A percentile compares a stretch with the other conserved stretches of the same genome.
phyloP scores from a whole-genome alignment of 192 early-diverging fungal species.

The Coemansia sp. region DNA sequence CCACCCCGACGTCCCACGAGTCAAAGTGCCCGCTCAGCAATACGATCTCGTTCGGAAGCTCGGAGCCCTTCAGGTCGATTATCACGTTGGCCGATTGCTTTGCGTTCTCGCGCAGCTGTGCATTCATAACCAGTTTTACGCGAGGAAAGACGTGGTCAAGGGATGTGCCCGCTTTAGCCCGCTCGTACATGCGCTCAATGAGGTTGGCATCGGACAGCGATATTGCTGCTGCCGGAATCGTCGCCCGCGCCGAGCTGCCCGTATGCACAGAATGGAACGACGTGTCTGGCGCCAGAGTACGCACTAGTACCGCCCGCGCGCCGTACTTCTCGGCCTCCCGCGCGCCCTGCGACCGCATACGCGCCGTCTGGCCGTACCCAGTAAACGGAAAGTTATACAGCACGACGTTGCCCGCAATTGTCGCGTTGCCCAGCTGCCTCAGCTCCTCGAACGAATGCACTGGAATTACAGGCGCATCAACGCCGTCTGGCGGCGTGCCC shows the following conservation, averaged over 20 bases:
- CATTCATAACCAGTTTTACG: constrained; percentile 53
- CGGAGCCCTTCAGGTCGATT: constrained; percentile 55
- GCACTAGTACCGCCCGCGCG: constrained; percentile 55
- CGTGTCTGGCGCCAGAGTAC: constrained; percentile 50
- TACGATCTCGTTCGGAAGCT: constrained; percentile 53
- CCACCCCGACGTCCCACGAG: constrained; percentile 56
- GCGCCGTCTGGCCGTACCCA: constrained; percentile 16
- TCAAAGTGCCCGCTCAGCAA: constrained; percentile 60
- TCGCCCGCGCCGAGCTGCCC: constrained; percentile 47
- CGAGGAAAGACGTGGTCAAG: constrained; percentile 46
- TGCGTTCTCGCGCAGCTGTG: constrained; percentile 32
- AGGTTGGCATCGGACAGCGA: constrained; percentile 57
- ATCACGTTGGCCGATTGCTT: constrained; percentile 56
- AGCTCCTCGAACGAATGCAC: constrained; percentile 56
- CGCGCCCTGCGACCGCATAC: constrained; percentile 35
- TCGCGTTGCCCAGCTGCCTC: constrained; percentile 30
- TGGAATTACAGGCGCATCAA: constrained; percentile 55
- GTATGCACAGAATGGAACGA: constrained; percentile 57
- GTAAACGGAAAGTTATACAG: constrained; percentile 53
- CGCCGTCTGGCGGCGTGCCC: constrained; percentile 42
- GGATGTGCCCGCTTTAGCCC: constrained; percentile 34
- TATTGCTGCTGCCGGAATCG: constrained; percentile 58
- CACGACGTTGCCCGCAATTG: constrained; percentile 53
- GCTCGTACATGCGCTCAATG: constrained; percentile 50
- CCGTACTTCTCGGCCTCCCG: constrained; percentile 48